Evolutionary conservation across 192 early-diverging fungal species (phyloP), one percentile per base, ranked within the genome.

Genomic region (Backusella tuberculispora): DNA sequence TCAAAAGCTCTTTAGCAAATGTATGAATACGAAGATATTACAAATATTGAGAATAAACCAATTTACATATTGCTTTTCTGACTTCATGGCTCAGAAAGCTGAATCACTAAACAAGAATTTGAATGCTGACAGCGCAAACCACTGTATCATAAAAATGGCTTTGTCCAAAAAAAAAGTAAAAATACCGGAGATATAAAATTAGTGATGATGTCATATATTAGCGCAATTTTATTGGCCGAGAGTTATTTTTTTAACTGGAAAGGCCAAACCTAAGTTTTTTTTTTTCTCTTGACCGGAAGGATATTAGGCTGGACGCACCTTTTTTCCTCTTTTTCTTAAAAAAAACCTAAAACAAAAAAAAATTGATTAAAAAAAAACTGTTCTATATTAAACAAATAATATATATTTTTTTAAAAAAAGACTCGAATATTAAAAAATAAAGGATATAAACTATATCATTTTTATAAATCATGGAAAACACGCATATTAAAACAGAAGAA

Each of bases 401-500:
- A 24, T 4, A 43, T 24, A 26, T 21, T 24, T 26, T 13, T 34
- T 34, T 34, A 1, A 34, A 34, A 34, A 34, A 34, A 34, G 29
- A 34, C 29, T 1, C 29, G 1, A 34, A 34, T 34, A 34, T 34
- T 34, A 34, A 2, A 34, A 34, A 34, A 34, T 34, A 34, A 26
- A 26, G 50, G 21, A 60, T 60, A 60, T 60, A 34, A 34, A 34
- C 29, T 60, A 26, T 46, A n/a, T n/a, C n/a, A 21, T 60, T 60
- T 26, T 26, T 60, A 60, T 60, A 26, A 60, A 60, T 60, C 53
- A 69, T 69, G 68, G 68, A 69, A 69, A 69, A 69, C 68, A 69
- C 68, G 68, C 68, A 45, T 46, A 73, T 64, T 60, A 65, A 65
- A 60, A 46, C 56, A 13, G 56, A 73, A 66, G 72, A 73, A 45